phyloP scores from a whole-genome alignment of 768 basidiomycete genomes.

The Psilocybe azurescens region DNA sequence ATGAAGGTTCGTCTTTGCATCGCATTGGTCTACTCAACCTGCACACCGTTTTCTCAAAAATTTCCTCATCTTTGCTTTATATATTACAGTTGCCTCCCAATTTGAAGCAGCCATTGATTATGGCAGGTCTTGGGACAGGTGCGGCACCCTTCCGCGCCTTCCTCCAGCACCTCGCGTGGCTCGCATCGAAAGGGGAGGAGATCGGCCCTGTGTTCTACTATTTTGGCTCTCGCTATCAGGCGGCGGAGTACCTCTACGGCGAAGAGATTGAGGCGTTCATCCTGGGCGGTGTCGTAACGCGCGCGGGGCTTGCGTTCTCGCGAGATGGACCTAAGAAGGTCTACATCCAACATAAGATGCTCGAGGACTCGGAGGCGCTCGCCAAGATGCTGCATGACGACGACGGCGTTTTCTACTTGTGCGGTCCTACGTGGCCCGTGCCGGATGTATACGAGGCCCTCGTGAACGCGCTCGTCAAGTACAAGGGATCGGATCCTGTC shows the following conservation, averaged over 20 bases:
- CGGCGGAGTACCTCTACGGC: slow-evolving; percentile 96
- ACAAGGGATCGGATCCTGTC: slow-evolving; percentile 65
- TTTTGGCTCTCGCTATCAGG: slow-evolving; percentile 96
- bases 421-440: slow-evolving; percentile 99
- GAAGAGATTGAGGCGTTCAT: slow-evolving; percentile 97
- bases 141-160: slow-evolving; percentile 99
- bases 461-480: slow-evolving; percentile 77
- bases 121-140: slow-evolving; percentile 98
- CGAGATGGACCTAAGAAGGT: slow-evolving; percentile 92
- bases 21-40: background rate
- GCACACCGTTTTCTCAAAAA: background rate
- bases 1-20: slow-evolving; percentile 78
- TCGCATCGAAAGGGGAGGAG: slow-evolving; percentile 73
- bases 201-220: slow-evolving; percentile 97
- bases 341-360: slow-evolving; percentile 99
- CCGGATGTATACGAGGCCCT: slow-evolving; percentile 96
- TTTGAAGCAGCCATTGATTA: slow-evolving; percentile 89
- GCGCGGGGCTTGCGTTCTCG: slow-evolving; percentile 95
- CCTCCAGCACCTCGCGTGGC: slow-evolving; percentile 92
- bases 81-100: slow-evolving; percentile 75
- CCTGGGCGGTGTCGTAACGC: slow-evolving; percentile 80
- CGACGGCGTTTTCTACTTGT: slow-evolving; percentile 90
- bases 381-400: slow-evolving; percentile 76
- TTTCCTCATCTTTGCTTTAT: background rate
- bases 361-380: slow-evolving; percentile 81